Base-by-base conservation (phyloP, 805 yeast species). In the Kluyveromyces aestuarii region DNA sequence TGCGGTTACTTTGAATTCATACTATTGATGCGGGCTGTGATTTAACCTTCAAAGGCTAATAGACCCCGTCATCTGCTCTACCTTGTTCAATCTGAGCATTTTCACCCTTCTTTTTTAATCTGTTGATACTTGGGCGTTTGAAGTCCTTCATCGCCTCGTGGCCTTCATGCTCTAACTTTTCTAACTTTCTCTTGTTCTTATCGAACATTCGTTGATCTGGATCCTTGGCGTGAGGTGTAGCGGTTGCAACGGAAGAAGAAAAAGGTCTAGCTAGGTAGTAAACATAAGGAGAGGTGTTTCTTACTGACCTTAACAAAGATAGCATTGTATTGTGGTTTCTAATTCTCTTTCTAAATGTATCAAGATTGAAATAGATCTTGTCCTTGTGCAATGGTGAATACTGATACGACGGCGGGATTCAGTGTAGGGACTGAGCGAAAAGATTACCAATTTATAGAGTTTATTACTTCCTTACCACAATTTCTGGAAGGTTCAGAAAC, bases 41-140 rank as follows among this genome's bases (percentile, higher is more conserved):
- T 21, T 21, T 21, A 21, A 6, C 3, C 25, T 21, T 21, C 25
- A 21, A 21, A 21, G 14, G 17, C 49, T 52, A 63, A 47, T 63
- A 64, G 25, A 63, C 67, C 27, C 69, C 69, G 44, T 64, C 69
- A 48, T 64, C 69, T 14, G 69, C 63, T 47, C 69, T 60, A 41
- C 63, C 63, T 48, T 64, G 69, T 45, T 63, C 66, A 37, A 64
- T 54, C 41, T 59, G 57, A 8, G 67, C 69, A 39, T 61, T 57
- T 14, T 61, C 66, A 44, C 69, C 67, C 44, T 48, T 58, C 48
- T 61, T 54, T 50, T 60, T 58, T 33, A 64, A 45, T 33, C 53
- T 56, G 21, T 56, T 60, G 45, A 52, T 48, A 18, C 53, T 49
- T 7, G 63, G 63, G 39, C 57, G 54, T 41, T 55, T 48, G 41